Conservation (phyloP, 257 asterid species). For the Cordia subcordata region DNA sequence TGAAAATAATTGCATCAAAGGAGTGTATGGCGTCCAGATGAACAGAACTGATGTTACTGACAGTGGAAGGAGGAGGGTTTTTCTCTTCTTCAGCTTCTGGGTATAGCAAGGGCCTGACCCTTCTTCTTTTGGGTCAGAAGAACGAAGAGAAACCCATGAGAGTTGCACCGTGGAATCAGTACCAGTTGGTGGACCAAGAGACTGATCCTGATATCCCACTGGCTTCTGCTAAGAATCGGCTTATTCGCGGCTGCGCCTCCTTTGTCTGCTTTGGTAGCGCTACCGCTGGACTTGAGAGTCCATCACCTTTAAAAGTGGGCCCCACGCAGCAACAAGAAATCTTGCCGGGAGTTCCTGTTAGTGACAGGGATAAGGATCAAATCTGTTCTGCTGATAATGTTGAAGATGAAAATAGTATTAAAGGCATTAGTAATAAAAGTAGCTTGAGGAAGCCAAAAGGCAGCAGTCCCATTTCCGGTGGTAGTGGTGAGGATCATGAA, state of each 20-base stretch:
- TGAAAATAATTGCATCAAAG: conserved; percentile 1
- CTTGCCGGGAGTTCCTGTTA: conserved; percentile 30
- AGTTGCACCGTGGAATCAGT: conserved; percentile 96
- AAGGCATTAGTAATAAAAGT: conserved; percentile 50
- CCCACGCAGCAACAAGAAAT: conserved; percentile 54
- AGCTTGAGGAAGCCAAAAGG: conserved; percentile 62
- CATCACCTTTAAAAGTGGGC: conserved; percentile 66
- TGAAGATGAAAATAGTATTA: conserved; percentile 30
- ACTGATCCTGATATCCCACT: conserved; percentile 78
- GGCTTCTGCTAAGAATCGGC: conserved; percentile 74
- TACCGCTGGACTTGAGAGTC: conserved; percentile 66
- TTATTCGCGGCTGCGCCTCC: conserved; percentile 76
- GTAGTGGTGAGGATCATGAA: conserved; percentile 26
- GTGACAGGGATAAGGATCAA: conserved; percentile 39
- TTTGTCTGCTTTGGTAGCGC: conserved; percentile 81
- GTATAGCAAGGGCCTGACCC: conserved; percentile 92
- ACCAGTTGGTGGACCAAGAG: conserved; percentile 94
- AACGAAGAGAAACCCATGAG: conserved; percentile 93
- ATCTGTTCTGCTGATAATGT: conserved; percentile 21
- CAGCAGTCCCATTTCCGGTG: conserved; percentile 22
- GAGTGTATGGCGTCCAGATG: conserved; percentile 55
- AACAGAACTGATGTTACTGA: conserved; percentile 90
- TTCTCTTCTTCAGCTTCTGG: conserved; percentile 99
- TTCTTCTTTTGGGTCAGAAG: conserved; percentile 82
- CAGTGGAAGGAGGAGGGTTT: conserved; percentile 98